Base-by-base conservation (phyloP, 345 rosid genomes). In the Linum lewisii region DNA sequence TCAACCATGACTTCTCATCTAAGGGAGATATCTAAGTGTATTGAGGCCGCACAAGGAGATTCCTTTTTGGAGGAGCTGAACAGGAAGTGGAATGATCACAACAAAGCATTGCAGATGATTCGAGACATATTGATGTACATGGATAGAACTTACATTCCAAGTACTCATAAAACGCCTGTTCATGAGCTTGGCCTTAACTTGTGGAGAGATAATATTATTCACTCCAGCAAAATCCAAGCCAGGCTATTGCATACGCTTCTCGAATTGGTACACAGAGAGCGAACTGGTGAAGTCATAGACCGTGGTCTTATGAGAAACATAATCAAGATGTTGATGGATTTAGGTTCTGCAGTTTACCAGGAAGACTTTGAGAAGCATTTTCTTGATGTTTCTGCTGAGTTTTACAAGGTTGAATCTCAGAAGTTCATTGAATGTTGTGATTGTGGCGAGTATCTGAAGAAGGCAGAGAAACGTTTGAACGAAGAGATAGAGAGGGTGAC, bases 61-160 rank as follows among this genome's bases (percentile, higher is more conserved):
- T 79, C 86, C 0, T 93, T 93, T 55, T 72, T 87, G 44, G 94
- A 89, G 71, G 99, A 89, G 83, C 79, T 93, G 24, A 89, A 93
- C 80, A 81, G 89, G 74, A 89, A 89, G 73, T 93, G 99, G 99
- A 85, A 81, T 47, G 99, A 93, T 66, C 99, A 93, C 69, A 93
- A 93, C 74, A 93, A 93, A 70, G 99, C 99, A 2, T 62, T 93
- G 67, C 95, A 93, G 62, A 93, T 93, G 99, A 89, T 93, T 60
- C 77, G 99, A 29, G 99, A 93, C 76, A 93, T 93, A 60, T 79
- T 93, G 72, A 93, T 89, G 99, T 93, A 93, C 75, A 89, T 89
- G 97, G 99, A 93, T 63, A 82, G 99, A 64, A 89, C 97, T 24
- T 93, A 81, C 71, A 84, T 93, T 61, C 89, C 81, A 25, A 87